phyloP scores from a whole-genome alignment of 2,329 filamentous ascomycete genomes.

The Calycina marina region DNA sequence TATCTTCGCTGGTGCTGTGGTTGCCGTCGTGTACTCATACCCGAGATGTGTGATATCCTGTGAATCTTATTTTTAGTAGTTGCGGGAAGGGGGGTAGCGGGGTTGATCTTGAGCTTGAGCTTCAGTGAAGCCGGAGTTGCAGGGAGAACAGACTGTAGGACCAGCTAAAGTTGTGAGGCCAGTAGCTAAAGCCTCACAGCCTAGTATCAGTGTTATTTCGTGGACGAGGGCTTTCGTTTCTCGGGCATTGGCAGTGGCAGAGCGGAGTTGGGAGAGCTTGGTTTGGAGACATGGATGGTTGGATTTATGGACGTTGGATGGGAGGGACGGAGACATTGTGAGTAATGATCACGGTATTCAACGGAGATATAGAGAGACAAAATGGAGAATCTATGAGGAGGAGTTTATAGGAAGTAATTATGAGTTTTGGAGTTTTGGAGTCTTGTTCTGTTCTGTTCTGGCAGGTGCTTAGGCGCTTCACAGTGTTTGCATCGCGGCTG shows the following conservation, averaged over 20 bases:
- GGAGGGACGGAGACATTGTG: slow-evolving; percentile 27
- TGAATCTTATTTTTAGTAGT: slow-evolving; percentile 2
- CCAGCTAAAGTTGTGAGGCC: slow-evolving; percentile 41
- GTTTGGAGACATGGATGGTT: slow-evolving; percentile 72
- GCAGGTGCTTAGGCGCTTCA: no score
- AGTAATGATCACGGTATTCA: no score
- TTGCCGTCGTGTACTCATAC: slow-evolving; percentile 54
- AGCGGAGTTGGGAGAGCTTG: slow-evolving; percentile 83
- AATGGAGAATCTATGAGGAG: no score
- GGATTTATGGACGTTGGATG: slow-evolving; percentile 61
- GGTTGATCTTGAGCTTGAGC: slow-evolving; percentile 1
- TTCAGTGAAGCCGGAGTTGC: background rate
- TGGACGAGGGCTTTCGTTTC: slow-evolving; percentile 74
- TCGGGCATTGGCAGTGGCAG: slow-evolving; percentile 49
- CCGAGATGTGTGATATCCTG: slow-evolving; percentile 69
- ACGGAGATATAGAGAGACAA: no score
- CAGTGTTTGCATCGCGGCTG: no score
- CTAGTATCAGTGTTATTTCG: slow-evolving; percentile 73
- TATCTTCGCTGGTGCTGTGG: slow-evolving; percentile 45
- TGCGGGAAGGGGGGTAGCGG: slow-evolving; percentile 2
- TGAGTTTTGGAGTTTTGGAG: no score
- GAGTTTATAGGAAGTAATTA: no score
- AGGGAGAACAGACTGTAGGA: slow-evolving; percentile 39
- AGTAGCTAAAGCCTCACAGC: slow-evolving; percentile 61
- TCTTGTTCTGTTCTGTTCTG: no score